These are phyloP conservation scores for Nosema muscidifuracis DNA, from an alignment of 371 early-diverging fungal species.

Conservation along the genomic window DNA sequence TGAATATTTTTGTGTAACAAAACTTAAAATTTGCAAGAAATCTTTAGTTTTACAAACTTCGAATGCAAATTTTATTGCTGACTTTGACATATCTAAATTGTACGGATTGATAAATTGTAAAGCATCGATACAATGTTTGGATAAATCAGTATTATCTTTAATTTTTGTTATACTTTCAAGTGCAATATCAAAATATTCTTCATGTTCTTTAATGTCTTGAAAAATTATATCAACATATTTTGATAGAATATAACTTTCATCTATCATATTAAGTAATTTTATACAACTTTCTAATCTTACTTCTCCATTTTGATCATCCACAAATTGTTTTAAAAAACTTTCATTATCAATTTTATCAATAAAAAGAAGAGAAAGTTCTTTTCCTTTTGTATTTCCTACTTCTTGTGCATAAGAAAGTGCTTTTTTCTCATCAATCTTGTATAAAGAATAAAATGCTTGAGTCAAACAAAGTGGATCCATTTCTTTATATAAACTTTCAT, in stretches of 20 bases:
- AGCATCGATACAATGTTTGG: slow-evolving; percentile 21
- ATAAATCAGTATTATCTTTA: neutral
- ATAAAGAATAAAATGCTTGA: slow-evolving; percentile 51
- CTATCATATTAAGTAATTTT: slow-evolving; percentile 24
- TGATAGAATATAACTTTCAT: neutral
- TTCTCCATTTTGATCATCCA: slow-evolving; percentile 2
- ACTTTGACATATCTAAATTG: slow-evolving; percentile 83
- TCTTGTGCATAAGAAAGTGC: slow-evolving; percentile 17
- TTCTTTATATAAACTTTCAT: slow-evolving; percentile 40
- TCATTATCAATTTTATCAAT: slow-evolving; percentile 24
- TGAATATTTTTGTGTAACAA: slow-evolving; percentile 79
- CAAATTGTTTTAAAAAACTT: slow-evolving; percentile 23
- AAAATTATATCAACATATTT: slow-evolving; percentile 16
- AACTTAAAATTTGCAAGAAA: slow-evolving; percentile 76
- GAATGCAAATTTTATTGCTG: slow-evolving; percentile 74
- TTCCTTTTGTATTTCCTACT: slow-evolving; percentile 25
- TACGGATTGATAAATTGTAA: slow-evolving; percentile 65
- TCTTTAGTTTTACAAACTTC: slow-evolving; percentile 78
- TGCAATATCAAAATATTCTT: slow-evolving; percentile 5
- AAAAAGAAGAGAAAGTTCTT: slow-evolving; percentile 39
- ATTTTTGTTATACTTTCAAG: slow-evolving; percentile 4
- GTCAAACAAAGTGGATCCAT: slow-evolving; percentile 46
- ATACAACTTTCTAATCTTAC: slow-evolving; percentile 35
- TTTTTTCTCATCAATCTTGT: neutral
- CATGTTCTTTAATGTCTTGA: slow-evolving; percentile 7